Base-by-base conservation (phyloP, 495 filamentous ascomycete genomes). In the Xylaria flabelliformis region DNA sequence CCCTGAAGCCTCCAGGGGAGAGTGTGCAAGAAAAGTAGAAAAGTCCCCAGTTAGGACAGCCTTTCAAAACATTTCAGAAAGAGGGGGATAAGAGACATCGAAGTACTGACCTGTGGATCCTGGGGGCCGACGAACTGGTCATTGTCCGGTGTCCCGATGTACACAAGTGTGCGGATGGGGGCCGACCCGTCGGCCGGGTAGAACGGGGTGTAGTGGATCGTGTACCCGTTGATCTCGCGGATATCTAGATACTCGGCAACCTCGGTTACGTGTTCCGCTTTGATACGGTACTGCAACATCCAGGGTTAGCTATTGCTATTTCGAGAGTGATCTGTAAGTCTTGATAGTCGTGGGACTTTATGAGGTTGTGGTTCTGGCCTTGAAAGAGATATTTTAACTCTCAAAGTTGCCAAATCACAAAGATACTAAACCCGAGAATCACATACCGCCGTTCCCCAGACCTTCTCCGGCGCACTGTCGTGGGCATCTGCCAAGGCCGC, bases 151-250 rank as follows among this genome's bases (percentile, higher is more conserved):
- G 95, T 93, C 13, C 97, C 97, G 78, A 99, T 98, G 79, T 99
- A 99, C 0, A 98, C 93, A 73, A 97, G 78, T 6, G 88, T 87
- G 46, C 67, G 80, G 63, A 86, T 85, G 72, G 78, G 75, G 34
- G 77, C 74, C 41, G 84, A 77, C 24, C 79, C 82, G 12, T 72
- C 70, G 15, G 87, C 83, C 12, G 92, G 88, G 77, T 93, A 84
- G 80, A 97, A 97, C 1, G 90, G 89, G 26, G 93, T 95, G 80
- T 93, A 93, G 78, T 97, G 93, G 73, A 96, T 94, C 42, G 88
- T 92, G 79, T 98, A 98, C 8, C 97, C 97, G 79, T 98, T 96
- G 75, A 98, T 97, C 82, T 99, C 97, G 17, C 97, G 91, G 69
- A 97, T 94, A 78, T 98, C 95, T 46, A 99, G 93, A 80, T 98